phyloP scores from a whole-genome alignment of 1,284 basidiomycete genomes.

The Malassezia equina region DNA sequence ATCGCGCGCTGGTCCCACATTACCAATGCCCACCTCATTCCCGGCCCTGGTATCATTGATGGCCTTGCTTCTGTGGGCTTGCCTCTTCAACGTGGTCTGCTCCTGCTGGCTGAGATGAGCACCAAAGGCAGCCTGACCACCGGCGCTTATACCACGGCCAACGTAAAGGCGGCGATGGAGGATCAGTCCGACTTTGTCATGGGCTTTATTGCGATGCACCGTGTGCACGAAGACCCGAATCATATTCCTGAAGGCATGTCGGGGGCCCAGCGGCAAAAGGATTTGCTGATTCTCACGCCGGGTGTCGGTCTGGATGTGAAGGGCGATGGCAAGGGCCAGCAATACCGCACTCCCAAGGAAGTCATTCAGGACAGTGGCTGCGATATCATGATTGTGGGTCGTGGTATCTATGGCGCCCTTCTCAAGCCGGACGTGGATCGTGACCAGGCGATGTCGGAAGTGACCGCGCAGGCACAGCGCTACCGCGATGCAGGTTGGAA shows the following conservation, averaged over 20 bases:
- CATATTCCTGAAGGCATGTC: conserved; percentile 13
- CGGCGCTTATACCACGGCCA: conserved; percentile 72
- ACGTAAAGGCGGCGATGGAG: conserved; percentile 55
- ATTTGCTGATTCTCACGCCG: conserved; percentile 84
- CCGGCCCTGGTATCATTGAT: conserved; percentile 81
- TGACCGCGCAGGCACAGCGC: conserved; percentile 64
- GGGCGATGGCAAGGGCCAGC: conserved; percentile 86
- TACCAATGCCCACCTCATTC: conserved; percentile 86
- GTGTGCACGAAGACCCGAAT: conserved; percentile 57
- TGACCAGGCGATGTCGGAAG: conserved; percentile 52
- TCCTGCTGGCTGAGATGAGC: conserved; percentile 95
- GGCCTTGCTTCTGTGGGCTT: conserved; percentile 77
- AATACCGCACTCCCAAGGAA: conserved; percentile 82
- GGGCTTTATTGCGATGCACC: conserved; percentile 61
- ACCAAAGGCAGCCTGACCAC: conserved; percentile 74
- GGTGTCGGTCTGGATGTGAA: conserved; percentile 76
- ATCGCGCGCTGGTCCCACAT: conserved; percentile 95
- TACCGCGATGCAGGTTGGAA: conserved; percentile 83
- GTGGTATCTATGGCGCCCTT: conserved; percentile 71
- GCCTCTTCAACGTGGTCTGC: conserved; percentile 71
- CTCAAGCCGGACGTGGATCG: conserved; percentile 47
- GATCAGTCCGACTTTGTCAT: conserved; percentile 37
- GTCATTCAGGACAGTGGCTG: conserved; percentile 77
- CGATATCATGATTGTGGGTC: conserved; percentile 94
- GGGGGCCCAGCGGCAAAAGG: conserved; percentile 49